phyloP scores from a whole-genome alignment of 176 grass and related monocot species.

The Carex myosuroides region DNA sequence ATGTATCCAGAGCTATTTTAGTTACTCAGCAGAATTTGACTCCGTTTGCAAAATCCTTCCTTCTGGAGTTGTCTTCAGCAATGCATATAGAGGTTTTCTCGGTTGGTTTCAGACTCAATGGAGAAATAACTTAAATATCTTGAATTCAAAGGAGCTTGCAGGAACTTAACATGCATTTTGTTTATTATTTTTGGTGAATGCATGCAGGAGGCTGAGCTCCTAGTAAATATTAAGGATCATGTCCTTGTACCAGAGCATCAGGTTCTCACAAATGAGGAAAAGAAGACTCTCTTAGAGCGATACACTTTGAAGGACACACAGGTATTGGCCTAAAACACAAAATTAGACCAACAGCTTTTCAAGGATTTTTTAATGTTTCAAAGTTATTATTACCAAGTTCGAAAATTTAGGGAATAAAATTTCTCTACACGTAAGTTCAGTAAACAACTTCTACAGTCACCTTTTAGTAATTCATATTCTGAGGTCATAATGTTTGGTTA shows the following conservation, averaged over 20 bases:
- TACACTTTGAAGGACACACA: constrained; percentile 92
- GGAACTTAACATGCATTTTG: background rate
- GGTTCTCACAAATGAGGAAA: constrained; percentile 75
- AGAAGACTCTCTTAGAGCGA: constrained; percentile 72
- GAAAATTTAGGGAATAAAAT: too few relatives aligned
- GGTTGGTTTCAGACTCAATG: constrained; percentile 26
- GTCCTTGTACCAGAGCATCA: constrained; percentile 85
- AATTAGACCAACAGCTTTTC: background rate
- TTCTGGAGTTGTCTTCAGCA: constrained; percentile 59
- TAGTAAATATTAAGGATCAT: constrained; percentile 91
- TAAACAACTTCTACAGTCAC: background rate
- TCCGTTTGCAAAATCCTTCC: constrained; percentile 77
- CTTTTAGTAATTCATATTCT: background rate
- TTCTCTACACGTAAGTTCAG: too few relatives aligned
- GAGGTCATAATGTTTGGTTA: background rate
- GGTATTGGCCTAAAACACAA: constrained; percentile 30
- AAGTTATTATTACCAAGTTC: too few relatives aligned
- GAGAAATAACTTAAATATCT: constrained; percentile 9
- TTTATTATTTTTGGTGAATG: constrained; percentile 19
- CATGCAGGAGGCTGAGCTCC: constrained; percentile 62
- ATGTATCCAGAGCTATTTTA: constrained; percentile 58
- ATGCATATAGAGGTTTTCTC: constrained; percentile 82
- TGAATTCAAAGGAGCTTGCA: background rate
- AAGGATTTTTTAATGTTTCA: too few relatives aligned
- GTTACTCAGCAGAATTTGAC: constrained; percentile 85